Base-by-base conservation (phyloP, 2,329 filamentous ascomycete species). In the Cercospora sp. region DNA sequence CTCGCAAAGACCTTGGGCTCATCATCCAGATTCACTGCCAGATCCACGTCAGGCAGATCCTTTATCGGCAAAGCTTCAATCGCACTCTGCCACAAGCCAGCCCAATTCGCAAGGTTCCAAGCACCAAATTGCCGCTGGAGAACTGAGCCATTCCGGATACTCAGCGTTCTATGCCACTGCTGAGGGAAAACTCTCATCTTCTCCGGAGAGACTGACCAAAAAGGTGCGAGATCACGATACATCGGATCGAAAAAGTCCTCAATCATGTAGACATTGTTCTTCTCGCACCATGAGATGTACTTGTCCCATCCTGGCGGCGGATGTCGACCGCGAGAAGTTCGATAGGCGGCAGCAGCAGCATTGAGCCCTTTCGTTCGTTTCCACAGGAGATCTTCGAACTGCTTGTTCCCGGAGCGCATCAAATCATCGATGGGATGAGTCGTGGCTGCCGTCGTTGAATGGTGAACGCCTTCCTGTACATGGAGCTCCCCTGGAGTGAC, bases 211-310 rank as follows among this genome's bases (percentile, higher is more conserved):
- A 83, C 40, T 0, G 76, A 81, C 82, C 83, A 84, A 67, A 82
- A 84, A 0, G 82, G 83, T 30, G 74, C 77, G 16, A 84, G 60
- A 59, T 84, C 83, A 65, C 81, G 72, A 69, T 84, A 82, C 5
- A 84, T 81, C 60, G 81, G 82, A 63, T 84, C 82, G 70, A 83
- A 84, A 61, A 83, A 80, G 3, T 81, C 79, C 69, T 84, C 83
- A 7, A 84, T 73, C 1, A 84, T 74, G 18, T 51, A 51, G 26
- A 83, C 60, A 0, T 79, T 77, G 63, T 80, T 69, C 36, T 79
- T 72, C 2, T 73, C 69, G 45, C 45, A 51, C 45, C 45, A 51
- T 12, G 76, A 69, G 3, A 82, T 82, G 69, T 77, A 82, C 7
- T 77, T 68, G 68, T 78, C 60, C 58, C 64, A 66, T 5, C 58